Conservation (phyloP, 2,329 filamentous ascomycete species). For the Exophiala oligosperma region DNA sequence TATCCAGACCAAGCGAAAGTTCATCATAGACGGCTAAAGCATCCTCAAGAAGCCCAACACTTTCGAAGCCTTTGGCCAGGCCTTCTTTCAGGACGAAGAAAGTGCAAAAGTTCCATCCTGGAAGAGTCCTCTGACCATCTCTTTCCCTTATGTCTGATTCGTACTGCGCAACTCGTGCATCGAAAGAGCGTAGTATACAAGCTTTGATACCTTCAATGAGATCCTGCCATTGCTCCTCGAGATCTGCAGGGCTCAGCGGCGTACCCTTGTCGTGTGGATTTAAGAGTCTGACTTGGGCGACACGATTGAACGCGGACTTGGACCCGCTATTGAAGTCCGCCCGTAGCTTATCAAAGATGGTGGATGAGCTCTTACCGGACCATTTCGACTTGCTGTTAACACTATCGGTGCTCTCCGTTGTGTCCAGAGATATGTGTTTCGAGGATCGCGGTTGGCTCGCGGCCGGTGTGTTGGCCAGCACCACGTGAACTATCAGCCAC, state of each 20-base stretch:
- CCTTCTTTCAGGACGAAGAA: conserved; percentile 99
- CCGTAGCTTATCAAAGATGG: conserved; percentile 83
- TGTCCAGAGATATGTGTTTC: conserved; percentile 45
- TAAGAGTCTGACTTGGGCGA: conserved; percentile 78
- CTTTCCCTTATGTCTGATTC: conserved; percentile 97
- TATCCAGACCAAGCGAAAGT: conserved; percentile 81
- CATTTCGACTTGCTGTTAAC: conserved; percentile 67
- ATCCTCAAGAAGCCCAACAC: conserved; percentile 92
- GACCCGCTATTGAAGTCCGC: conserved; percentile 82
- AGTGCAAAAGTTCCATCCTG: conserved; percentile 98
- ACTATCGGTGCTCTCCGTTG: conserved; percentile 62
- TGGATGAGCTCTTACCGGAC: conserved; percentile 73
- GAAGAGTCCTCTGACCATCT: conserved; percentile 79
- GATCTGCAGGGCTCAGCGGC: conserved; percentile 70
- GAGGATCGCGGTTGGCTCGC: conserved; percentile 71
- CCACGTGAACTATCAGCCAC: conserved; percentile 91
- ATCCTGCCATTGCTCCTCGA: conserved; percentile 79
- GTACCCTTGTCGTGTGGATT: conserved; percentile 36
- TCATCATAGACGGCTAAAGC: conserved; percentile 94
- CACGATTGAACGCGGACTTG: conserved; percentile 72
- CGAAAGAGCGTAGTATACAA: conserved; percentile 84
- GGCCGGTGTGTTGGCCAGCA: conserved; percentile 80
- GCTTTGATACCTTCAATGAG: conserved; percentile 83
- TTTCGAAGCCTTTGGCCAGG: conserved; percentile 89
- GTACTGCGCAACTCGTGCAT: conserved; percentile 86